These are phyloP conservation scores for Carex pumila DNA, from an alignment of 176 grass and related monocot species.

Conservation along the genomic window DNA sequence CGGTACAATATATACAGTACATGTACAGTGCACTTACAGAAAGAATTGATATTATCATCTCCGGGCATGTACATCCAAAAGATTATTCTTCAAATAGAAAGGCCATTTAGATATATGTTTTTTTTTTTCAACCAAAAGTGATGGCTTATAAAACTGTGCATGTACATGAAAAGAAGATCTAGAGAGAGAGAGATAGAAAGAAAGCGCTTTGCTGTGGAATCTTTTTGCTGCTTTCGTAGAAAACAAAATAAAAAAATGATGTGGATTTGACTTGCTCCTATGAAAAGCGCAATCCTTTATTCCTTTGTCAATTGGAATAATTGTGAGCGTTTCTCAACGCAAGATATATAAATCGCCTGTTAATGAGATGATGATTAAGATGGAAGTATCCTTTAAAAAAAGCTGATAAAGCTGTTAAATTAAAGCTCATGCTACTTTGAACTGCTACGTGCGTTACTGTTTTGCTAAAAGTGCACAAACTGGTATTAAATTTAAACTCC, in stretches of 20 bases:
- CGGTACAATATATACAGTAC: not conserved
- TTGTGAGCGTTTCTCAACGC: conserved; percentile 4
- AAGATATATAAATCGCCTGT: not conserved
- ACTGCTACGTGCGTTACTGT: not conserved
- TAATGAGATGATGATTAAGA: conserved; percentile 22
- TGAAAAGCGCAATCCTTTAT: conserved; percentile 17
- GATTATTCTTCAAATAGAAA: conserved; percentile 22
- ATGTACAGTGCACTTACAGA: conserved; percentile 1
- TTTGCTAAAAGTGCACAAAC: not conserved
- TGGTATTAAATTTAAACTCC: not conserved
- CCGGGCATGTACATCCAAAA: conserved; percentile 20
- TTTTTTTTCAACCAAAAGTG: conserved; percentile 10
- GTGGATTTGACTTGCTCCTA: conserved; percentile 37
- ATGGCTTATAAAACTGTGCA: conserved; percentile 22
- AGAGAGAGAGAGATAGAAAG: not conserved
- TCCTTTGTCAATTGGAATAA: conserved; percentile 21
- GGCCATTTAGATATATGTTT: conserved; percentile 14
- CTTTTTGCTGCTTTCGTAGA: conserved; percentile 24
- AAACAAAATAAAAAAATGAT: conserved; percentile 25
- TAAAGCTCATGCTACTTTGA: conserved; percentile 17
- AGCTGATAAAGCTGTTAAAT: conserved; percentile 5
- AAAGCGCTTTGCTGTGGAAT: conserved; percentile 4
- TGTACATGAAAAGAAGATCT: conserved; percentile 20
- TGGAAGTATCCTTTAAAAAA: conserved; percentile 20
- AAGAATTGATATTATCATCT: not conserved